Evolutionary conservation across 345 rosid genomes (phyloP).

Genomic region (Carallia brachiata): DNA sequence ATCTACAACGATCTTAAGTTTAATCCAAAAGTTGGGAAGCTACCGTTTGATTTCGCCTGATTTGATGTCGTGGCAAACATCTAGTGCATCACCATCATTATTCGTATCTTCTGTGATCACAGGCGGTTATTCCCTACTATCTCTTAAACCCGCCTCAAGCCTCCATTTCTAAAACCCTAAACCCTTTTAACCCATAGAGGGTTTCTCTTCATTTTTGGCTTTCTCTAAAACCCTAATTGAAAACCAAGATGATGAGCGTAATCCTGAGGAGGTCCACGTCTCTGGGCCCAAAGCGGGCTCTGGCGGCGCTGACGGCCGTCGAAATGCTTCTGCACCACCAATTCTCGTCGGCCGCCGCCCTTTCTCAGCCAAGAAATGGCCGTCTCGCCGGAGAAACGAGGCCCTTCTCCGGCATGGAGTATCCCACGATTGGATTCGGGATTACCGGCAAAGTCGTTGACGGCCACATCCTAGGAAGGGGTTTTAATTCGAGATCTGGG

Average conservation of each 20-base stretch:
- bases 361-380: not conserved
- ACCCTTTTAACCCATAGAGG: not conserved
- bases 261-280: conserved; percentile 41
- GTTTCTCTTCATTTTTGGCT: not conserved
- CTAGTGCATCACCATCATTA: no score
- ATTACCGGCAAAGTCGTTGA: not conserved
- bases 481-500: conserved; percentile 50
- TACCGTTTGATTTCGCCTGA: no score
- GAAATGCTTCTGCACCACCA: conserved; percentile 25
- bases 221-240: conserved; percentile 7
- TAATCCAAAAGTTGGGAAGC: no score
- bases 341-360: not conserved
- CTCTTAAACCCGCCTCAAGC: not conserved
- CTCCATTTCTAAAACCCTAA: not conserved
- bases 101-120: no score
- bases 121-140: no score
- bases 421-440: not conserved
- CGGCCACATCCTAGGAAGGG: conserved; percentile 16
- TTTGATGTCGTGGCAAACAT: no score
- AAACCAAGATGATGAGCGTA: conserved; percentile 40
- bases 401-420: not conserved
- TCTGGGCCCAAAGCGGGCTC: conserved; percentile 27
- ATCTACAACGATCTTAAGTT: no score
- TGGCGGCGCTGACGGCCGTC: conserved; percentile 27
- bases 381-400: not conserved